Conservation (phyloP, 2,329 filamentous ascomycete genomes). For the Seiridium unicorne region DNA sequence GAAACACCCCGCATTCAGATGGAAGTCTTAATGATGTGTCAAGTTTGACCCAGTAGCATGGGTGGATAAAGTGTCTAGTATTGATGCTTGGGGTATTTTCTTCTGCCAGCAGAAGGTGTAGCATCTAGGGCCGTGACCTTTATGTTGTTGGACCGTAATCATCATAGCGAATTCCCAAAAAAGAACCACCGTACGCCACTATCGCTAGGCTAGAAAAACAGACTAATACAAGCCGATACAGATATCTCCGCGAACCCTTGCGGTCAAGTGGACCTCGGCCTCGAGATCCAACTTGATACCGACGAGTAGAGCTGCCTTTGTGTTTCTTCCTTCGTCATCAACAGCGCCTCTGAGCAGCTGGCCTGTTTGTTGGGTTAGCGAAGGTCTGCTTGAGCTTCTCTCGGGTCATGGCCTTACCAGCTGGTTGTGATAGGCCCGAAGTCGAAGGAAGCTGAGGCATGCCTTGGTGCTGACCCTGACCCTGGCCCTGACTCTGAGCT, state of each 20-base stretch:
- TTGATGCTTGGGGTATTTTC: slow-evolving; percentile 4
- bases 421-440: slow-evolving; percentile 35
- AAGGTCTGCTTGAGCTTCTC: neutral
- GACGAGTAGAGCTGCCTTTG: slow-evolving; percentile 55
- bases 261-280: slow-evolving; percentile 61
- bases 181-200: neutral
- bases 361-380: slow-evolving; percentile 29
- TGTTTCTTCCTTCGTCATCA: slow-evolving; percentile 56
- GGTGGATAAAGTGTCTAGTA: neutral
- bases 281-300: slow-evolving; percentile 64
- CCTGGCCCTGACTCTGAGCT: neutral
- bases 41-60: neutral
- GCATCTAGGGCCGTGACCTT: neutral
- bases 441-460: slow-evolving; percentile 32
- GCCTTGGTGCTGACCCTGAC: slow-evolving; percentile 2
- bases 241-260: slow-evolving; percentile 59
- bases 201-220: neutral
- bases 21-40: slow-evolving; percentile 38
- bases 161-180: neutral
- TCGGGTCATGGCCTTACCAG: slow-evolving; percentile 8
- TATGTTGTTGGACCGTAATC: neutral
- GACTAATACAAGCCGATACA: slow-evolving; percentile 54
- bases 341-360: slow-evolving; percentile 56
- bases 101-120: neutral
- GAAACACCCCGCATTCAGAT: slow-evolving; percentile 60